Conservation (phyloP, 768 basidiomycete species). For the Mrakia blollopis region DNA sequence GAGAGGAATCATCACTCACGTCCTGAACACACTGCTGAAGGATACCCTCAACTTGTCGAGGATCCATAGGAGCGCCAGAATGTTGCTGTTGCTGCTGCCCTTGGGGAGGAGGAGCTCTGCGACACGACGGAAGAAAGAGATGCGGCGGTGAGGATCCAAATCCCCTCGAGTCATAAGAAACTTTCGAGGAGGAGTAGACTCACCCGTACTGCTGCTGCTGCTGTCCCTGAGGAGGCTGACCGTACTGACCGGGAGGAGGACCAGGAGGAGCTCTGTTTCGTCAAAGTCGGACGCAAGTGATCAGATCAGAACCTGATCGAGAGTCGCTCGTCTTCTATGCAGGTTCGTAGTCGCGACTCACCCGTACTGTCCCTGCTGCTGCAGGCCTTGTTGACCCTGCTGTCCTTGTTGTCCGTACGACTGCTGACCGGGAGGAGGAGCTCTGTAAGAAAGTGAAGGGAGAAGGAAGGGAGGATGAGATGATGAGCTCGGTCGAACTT, state of each 20-base stretch:
- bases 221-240: conserved; percentile 21
- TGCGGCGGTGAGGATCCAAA: too few species aligned
- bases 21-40: conserved; percentile 33
- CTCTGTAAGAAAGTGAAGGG: neutral
- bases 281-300: neutral
- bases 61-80: neutral
- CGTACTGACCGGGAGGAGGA: conserved; percentile 19
- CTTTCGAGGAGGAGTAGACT: too few species aligned
- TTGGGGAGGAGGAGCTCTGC: conserved; percentile 5
- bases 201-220: conserved; percentile 22
- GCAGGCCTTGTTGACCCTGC: conserved; percentile 10
- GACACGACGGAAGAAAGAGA: too few species aligned
- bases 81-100: neutral
- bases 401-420: conserved; percentile 4
- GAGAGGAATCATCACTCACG: neutral
- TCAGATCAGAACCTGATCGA: neutral
- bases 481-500: too few species aligned
- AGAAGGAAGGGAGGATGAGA: neutral
- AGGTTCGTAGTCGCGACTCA: neutral
- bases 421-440: neutral
- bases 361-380: conserved; percentile 27
- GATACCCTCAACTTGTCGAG: conserved; percentile 26
- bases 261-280: conserved; percentile 21
- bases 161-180: too few species aligned
- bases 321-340: too few species aligned